These are phyloP conservation scores for Starmera pachycereana DNA, from an alignment of 805 yeast genomes.

Conservation along the genomic window DNA sequence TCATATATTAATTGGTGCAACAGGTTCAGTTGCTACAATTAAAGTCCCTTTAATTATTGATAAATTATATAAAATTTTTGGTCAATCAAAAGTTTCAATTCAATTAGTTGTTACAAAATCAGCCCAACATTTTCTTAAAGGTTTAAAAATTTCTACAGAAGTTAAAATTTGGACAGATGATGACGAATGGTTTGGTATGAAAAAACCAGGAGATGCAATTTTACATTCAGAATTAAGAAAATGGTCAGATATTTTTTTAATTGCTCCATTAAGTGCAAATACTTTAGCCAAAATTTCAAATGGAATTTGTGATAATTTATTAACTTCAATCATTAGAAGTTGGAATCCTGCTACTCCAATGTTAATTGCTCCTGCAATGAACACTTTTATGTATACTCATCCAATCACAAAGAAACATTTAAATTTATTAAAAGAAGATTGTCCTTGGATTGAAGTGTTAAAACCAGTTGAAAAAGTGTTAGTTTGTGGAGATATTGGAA, in stretches of 20 bases:
- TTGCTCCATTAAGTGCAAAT: slow-evolving; percentile 75
- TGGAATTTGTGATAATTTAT: slow-evolving; percentile 68
- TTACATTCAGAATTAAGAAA: slow-evolving; percentile 69
- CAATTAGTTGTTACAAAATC: slow-evolving; percentile 76
- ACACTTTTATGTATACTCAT: slow-evolving; percentile 73
- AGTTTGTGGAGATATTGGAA: slow-evolving; percentile 79
- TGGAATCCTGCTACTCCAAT: slow-evolving; percentile 74
- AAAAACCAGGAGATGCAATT: slow-evolving; percentile 60
- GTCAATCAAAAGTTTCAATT: slow-evolving; percentile 62
- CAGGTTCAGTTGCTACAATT: slow-evolving; percentile 95
- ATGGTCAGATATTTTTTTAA: slow-evolving; percentile 75
- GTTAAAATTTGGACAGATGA: slow-evolving; percentile 81
- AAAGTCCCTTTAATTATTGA: slow-evolving; percentile 86
- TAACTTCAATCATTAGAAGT: slow-evolving; percentile 64
- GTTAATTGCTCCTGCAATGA: slow-evolving; percentile 77
- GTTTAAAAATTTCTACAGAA: slow-evolving; percentile 55
- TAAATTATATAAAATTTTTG: slow-evolving; percentile 72
- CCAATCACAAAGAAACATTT: slow-evolving; percentile 70
- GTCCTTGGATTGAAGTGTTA: slow-evolving; percentile 64
- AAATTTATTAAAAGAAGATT: slow-evolving; percentile 50
- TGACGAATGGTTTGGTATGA: slow-evolving; percentile 56
- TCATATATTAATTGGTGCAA: slow-evolving; percentile 84
- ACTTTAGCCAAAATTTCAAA: slow-evolving; percentile 65
- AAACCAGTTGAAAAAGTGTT: slow-evolving; percentile 75
- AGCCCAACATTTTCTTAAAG: slow-evolving; percentile 60